Conservation (phyloP, 768 basidiomycete species). For the Mycena vulgaris region DNA sequence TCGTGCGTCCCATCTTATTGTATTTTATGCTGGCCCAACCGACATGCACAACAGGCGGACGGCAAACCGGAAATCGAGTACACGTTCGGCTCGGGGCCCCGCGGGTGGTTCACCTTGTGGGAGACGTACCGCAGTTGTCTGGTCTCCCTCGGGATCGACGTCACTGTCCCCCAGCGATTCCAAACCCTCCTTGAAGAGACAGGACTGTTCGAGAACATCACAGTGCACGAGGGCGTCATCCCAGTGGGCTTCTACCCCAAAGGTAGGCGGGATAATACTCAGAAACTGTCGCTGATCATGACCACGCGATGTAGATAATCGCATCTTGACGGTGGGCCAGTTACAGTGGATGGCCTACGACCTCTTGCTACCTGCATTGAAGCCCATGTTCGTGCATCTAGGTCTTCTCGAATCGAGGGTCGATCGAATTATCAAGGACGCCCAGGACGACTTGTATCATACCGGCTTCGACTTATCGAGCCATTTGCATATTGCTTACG, state of each 20-base stretch:
- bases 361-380: conserved; percentile 73
- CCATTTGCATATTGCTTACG: conserved; percentile 74
- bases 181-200: conserved; percentile 63
- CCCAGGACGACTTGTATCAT: conserved; percentile 77
- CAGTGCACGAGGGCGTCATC: conserved; percentile 69
- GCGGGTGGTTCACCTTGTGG: conserved; percentile 78
- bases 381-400: conserved; percentile 69
- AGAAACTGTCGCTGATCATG: not conserved
- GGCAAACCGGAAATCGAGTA: conserved; percentile 56
- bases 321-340: conserved; percentile 75
- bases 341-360: conserved; percentile 84
- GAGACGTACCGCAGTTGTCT: conserved; percentile 73
- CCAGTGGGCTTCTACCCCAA: conserved; percentile 81
- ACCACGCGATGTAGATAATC: conserved; percentile 58
- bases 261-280: conserved; percentile 52
- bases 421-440: conserved; percentile 70
- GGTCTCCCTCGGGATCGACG: conserved; percentile 66
- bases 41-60: conserved; percentile 43
- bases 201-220: conserved; percentile 70
- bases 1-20: conserved; percentile 41
- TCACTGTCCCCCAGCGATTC: conserved; percentile 71
- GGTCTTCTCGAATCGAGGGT: conserved; percentile 70
- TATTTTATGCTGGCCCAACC: not conserved
- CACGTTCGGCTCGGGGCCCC: conserved; percentile 55
- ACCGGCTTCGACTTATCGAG: conserved; percentile 66